Base-by-base conservation (phyloP, 176 grass and related monocot species). In the Oryza meridionalis region DNA sequence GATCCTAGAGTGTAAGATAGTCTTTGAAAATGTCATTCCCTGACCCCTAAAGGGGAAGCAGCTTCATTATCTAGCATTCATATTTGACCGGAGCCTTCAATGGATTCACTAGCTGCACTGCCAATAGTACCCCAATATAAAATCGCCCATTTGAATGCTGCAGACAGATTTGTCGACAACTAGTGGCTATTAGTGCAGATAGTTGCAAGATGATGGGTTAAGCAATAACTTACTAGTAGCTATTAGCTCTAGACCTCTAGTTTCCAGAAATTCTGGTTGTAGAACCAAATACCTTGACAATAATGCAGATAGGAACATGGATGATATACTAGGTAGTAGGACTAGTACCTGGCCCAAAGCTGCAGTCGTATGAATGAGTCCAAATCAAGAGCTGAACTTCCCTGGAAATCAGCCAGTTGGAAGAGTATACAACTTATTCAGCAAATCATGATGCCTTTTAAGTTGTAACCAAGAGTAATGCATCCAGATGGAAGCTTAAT, bases 41-140 rank as follows among this genome's bases (percentile, higher is more conserved):
- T 82, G 84, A 77, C 26, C 58, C 88, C 84, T 86, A 86, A 83
- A 86, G 68, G 24, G 11, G 7, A 31, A 78, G 51, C 83, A 78
- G 27, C 40, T 37, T 27, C 68, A 40, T 65, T 69, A 29, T 77
- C 38, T 80, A 42, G 29, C 70, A 76, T 84, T 70, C 64, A 72
- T 70, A 77, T 27, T 86, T 90, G 88, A 73, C 78, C 21, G 62
- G 62, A 79, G 35, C 65, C 77, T n/a, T 67, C 29, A 22, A 22
- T 16, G 50, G 43, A 79, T 65, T 51, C 53, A 72, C 22, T 12
- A 79, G 51, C 50, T 71, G 67, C 75, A 78, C 51, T 19, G 74
- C 47, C 17, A 46, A 11, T 31, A 73, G 24, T 17, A 33, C 17
- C 47, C 62, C 29, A 14, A 53, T 69, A 58, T 67, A 47, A 65